Evolutionary conservation across 371 early-diverging fungal genomes (phyloP).

Genomic region (Actinomortierella wolfii): DNA sequence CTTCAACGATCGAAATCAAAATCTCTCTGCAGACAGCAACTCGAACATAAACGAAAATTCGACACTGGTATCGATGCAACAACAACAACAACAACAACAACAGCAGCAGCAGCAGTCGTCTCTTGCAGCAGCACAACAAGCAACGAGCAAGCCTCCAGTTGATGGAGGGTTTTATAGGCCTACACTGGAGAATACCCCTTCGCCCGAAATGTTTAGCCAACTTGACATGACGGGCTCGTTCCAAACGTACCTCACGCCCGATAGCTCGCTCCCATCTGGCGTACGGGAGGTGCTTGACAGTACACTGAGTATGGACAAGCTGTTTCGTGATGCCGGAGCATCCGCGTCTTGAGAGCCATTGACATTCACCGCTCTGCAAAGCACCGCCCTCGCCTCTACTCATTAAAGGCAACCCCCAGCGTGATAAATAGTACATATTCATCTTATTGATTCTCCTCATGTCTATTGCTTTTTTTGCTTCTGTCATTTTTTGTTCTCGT

Average conservation of each 20-base stretch:
- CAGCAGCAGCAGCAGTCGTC: neutral
- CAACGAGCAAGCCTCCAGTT: neutral
- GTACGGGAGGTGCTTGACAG: constrained; percentile 23
- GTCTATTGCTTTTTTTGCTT: no score
- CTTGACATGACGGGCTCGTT: constrained; percentile 23
- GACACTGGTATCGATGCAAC: neutral
- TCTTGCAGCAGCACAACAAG: neutral
- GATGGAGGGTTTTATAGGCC: neutral
- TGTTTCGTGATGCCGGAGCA: constrained; percentile 5
- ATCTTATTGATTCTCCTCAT: no score
- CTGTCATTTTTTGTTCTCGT: no score
- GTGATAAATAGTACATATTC: no score
- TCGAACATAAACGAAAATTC: neutral
- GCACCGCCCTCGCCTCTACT: no score
- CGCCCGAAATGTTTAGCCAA: constrained; percentile 23
- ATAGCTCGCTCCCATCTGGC: constrained; percentile 19
- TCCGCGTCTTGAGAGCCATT: no score
- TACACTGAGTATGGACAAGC: constrained; percentile 7
- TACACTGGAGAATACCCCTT: constrained; percentile 15
- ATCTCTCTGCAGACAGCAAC: no score
- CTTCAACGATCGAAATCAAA: no score
- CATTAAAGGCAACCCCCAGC: no score
- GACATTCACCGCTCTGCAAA: no score
- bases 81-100: neutral
- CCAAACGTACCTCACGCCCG: constrained; percentile 19